Percentiles rank a stretch among this genome's conserved stretches.
Conservation (phyloP, 169 alveolate genomes). For the Cryptosporidium baileyi region DNA sequence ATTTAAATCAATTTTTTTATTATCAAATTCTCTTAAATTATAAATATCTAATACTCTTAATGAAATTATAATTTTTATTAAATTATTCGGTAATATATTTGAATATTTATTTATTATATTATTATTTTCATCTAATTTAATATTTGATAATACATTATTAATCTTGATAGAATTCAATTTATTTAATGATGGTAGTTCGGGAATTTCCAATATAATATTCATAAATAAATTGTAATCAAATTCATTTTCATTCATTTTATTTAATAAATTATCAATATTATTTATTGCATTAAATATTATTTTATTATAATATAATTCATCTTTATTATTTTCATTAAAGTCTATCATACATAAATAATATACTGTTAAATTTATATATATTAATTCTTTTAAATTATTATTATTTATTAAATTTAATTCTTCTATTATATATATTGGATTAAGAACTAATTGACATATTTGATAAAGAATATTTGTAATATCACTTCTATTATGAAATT, state of each 20-base stretch:
- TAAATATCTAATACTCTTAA: not conserved
- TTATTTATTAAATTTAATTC: not conserved
- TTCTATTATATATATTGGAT: not conserved
- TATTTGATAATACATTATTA: not conserved
- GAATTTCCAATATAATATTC: slow-evolving; percentile 36
- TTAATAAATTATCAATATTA: not conserved
- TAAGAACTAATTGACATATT: not conserved
- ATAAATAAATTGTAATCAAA: slow-evolving; percentile 6
- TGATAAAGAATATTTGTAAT: slow-evolving; percentile 9
- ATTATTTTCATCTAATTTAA: not conserved
- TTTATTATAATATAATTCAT: not conserved
- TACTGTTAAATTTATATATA: not conserved
- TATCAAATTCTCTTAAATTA: not conserved
- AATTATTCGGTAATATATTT: slow-evolving; percentile 1
- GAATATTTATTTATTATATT: not conserved
- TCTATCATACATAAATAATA: slow-evolving; percentile 3
- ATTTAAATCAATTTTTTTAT: not conserved
- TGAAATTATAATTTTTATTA: not conserved
- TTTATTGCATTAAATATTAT: not conserved
- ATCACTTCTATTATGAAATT: not conserved
- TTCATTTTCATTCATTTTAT: not conserved
- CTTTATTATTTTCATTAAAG: not conserved
- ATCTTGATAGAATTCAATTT: not conserved
- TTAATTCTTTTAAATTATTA: not conserved
- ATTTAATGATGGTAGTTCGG: slow-evolving; percentile 12